These are phyloP conservation scores for Apiospora saccharicola DNA, from an alignment of 2,329 filamentous ascomycete genomes.

Conservation along the genomic window DNA sequence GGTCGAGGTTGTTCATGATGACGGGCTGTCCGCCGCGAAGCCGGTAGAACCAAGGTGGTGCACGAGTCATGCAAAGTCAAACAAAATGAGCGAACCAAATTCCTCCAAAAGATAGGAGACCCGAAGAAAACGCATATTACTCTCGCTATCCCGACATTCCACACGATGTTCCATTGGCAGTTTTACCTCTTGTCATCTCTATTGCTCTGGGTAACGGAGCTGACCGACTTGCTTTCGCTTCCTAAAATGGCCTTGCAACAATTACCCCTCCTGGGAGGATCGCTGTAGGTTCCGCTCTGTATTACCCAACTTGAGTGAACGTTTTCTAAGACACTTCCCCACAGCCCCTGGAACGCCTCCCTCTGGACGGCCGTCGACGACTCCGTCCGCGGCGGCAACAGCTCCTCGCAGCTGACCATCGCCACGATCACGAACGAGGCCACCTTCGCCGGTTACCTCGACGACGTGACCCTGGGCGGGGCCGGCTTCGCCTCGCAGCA, in stretches of 20 bases:
- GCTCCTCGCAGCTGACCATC: conserved; percentile 5
- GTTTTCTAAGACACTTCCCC: background rate
- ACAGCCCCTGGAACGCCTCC: background rate
- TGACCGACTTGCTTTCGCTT: background rate
- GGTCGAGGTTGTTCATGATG: background rate
- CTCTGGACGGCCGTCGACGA: conserved; percentile 1
- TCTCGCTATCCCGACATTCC: background rate
- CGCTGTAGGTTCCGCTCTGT: background rate
- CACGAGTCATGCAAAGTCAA: background rate
- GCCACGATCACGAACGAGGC: background rate
- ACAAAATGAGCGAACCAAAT: background rate
- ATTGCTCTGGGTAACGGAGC: background rate
- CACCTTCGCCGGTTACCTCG: conserved; percentile 9
- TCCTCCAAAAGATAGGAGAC: background rate
- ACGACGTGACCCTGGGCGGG: background rate
- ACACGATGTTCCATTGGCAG: background rate
- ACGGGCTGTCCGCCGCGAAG: background rate
- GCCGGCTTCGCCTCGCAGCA: conserved; percentile 21
- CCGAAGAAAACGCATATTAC: background rate
- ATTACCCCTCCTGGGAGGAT: background rate
- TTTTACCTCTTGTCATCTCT: background rate
- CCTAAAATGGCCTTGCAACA: background rate
- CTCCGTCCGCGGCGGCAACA: conserved; percentile 16
- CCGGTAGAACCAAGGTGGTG: background rate
- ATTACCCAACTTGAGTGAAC: background rate